Conservation (phyloP, 495 filamentous ascomycete species). For the Neurospora sp. region DNA sequence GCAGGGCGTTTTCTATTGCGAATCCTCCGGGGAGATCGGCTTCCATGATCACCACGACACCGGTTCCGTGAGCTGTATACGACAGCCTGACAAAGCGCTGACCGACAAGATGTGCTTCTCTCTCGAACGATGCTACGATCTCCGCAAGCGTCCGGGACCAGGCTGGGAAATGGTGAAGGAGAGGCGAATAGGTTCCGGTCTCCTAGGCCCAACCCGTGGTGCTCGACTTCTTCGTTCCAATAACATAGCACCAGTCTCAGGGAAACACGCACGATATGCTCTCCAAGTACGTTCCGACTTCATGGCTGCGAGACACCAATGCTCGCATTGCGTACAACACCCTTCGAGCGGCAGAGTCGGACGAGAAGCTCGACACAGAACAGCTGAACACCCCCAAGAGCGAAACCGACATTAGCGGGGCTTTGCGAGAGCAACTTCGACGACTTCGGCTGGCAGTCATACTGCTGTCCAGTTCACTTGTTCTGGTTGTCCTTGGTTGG, state of each 20-base stretch:
- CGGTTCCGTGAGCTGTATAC: background rate
- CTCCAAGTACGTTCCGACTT: background rate
- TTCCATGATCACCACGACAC: background rate
- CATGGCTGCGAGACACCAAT: background rate
- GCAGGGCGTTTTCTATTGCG: background rate
- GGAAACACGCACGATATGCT: background rate
- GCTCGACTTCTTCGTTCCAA: too few relatives aligned
- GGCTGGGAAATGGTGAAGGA: background rate
- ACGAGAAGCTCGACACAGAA: background rate
- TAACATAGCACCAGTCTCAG: too few relatives aligned
- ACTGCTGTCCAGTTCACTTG: background rate
- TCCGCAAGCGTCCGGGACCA: background rate
- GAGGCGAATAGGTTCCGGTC: background rate
- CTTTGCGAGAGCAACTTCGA: background rate
- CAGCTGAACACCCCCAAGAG: background rate
- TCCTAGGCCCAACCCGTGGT: background rate
- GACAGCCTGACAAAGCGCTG: background rate
- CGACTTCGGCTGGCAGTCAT: background rate
- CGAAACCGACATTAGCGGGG: background rate
- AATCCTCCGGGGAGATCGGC: background rate
- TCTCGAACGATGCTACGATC: too few relatives aligned
- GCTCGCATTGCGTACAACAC: background rate
- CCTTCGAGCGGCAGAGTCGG: background rate
- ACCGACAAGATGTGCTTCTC: background rate
- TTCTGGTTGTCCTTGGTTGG: background rate